These are phyloP conservation scores for Alternaria ethzedia DNA, from an alignment of 2,329 filamentous ascomycete species.

Conservation along the genomic window DNA sequence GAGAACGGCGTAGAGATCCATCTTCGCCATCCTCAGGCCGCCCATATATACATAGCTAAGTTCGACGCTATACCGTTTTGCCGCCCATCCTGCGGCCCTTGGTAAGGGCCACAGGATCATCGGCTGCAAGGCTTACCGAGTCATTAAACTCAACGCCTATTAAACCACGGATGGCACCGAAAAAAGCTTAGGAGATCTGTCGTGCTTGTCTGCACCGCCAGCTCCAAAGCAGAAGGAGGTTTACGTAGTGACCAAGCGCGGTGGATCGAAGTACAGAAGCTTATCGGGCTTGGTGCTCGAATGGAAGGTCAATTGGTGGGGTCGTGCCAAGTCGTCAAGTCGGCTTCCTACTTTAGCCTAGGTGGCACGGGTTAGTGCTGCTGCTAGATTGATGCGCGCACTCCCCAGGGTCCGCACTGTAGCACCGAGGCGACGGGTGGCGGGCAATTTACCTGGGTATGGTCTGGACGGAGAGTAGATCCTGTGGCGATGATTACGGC, in stretches of 20 bases:
- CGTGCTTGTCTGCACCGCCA: not conserved
- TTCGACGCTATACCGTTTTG: not conserved
- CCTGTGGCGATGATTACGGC: not conserved
- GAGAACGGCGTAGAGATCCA: not conserved
- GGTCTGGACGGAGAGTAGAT: not conserved
- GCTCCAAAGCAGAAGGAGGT: conserved; percentile 1
- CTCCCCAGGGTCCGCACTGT: not conserved
- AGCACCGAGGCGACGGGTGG: not conserved
- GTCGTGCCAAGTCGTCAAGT: not conserved
- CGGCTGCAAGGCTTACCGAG: not conserved
- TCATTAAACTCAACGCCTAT: not conserved
- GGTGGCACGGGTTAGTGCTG: not conserved
- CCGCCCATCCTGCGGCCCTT: not conserved
- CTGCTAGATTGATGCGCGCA: not conserved
- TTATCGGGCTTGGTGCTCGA: conserved; percentile 2
- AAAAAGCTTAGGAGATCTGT: not conserved
- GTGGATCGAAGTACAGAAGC: conserved; percentile 1
- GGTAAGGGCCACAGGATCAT: not conserved
- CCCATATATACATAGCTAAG: not conserved
- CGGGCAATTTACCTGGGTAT: not conserved
- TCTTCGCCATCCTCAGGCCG: not conserved
- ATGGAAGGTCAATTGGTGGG: not conserved
- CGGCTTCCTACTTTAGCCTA: conserved; percentile 5
- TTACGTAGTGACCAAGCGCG: not conserved
- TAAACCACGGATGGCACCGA: not conserved